A percentile compares a stretch with the other conserved stretches of the same genome.
Evolutionary conservation across 768 basidiomycete species (phyloP).

Genomic region (Leccinum disarticulatum): DNA sequence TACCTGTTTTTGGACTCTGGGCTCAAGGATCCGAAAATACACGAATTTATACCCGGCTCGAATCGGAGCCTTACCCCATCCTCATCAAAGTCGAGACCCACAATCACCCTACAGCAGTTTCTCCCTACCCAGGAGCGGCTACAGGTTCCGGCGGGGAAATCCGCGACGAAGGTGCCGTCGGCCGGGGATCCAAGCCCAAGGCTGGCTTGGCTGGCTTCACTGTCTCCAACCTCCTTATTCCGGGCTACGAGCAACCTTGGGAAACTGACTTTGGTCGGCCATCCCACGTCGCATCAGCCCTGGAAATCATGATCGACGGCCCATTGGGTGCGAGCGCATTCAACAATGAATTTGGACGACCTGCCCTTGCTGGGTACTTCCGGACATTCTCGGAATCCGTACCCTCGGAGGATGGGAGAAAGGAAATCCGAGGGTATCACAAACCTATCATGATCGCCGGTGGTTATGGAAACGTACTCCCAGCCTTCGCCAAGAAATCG

Average conservation of each 20-base stretch:
- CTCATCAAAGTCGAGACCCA: conserved; percentile 98
- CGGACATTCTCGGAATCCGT: conserved; percentile 88
- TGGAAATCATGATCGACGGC: conserved; percentile 97
- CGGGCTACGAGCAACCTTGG: conserved; percentile 92
- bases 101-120: conserved; percentile 98
- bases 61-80: conserved; percentile 76
- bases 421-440: conserved; percentile 91
- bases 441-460: conserved; percentile 99
- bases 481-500: conserved; percentile 76
- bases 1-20: conserved; percentile 72
- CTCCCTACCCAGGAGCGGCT: conserved; percentile 97
- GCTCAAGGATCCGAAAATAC: conserved; percentile 18
- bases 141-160: conserved; percentile 99
- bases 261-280: conserved; percentile 93
- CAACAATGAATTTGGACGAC: conserved; percentile 98
- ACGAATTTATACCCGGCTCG: conserved; percentile 53
- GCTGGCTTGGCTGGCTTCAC: conserved; percentile 93
- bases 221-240: conserved; percentile 90
- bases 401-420: conserved; percentile 46
- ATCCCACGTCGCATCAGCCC: conserved; percentile 83
- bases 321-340: conserved; percentile 94
- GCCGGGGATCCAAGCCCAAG: conserved; percentile 93
- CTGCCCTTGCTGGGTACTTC: conserved; percentile 91
- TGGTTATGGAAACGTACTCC: conserved; percentile 91
- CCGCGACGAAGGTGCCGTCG: conserved; percentile 95